A percentile compares a stretch with the other conserved stretches of the same genome.
Conservation (phyloP, 2,329 filamentous ascomycete genomes). For the Pestalotiopsis sp. region DNA sequence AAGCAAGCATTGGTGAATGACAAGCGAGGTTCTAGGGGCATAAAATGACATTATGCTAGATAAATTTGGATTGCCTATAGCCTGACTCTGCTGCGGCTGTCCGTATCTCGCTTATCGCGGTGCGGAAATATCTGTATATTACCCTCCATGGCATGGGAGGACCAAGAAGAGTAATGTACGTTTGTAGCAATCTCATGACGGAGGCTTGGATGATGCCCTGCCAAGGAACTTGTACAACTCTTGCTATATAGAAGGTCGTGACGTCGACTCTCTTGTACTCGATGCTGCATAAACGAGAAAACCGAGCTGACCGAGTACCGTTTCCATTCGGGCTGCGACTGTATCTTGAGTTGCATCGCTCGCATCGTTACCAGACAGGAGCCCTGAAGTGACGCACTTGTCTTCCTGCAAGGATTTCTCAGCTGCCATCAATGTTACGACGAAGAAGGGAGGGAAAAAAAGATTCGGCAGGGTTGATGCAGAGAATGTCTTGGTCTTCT, state of each 20-base stretch:
- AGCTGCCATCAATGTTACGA: neutral
- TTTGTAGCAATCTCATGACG: neutral
- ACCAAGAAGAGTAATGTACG: neutral
- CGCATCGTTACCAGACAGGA: neutral
- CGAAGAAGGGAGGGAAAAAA: neutral
- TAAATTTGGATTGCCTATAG: neutral
- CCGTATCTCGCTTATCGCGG: neutral
- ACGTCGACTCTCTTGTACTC: neutral
- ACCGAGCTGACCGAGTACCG: conserved; percentile 5
- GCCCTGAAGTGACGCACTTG: neutral
- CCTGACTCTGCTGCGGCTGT: neutral
- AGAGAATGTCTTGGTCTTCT: neutral
- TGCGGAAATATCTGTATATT: neutral
- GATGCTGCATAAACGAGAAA: neutral
- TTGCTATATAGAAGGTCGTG: neutral
- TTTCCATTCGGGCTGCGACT: neutral
- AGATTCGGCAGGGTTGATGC: neutral
- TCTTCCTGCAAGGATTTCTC: neutral
- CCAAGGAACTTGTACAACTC: neutral
- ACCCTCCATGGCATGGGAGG: neutral
- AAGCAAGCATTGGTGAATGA: no score
- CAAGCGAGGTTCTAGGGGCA: neutral
- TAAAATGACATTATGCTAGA: neutral
- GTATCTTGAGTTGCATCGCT: neutral
- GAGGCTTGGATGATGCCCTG: neutral